Evolutionary conservation across 495 filamentous ascomycete genomes (phyloP), one percentile per base, ranked within the genome.

Genomic region (Tirmania nivea): DNA sequence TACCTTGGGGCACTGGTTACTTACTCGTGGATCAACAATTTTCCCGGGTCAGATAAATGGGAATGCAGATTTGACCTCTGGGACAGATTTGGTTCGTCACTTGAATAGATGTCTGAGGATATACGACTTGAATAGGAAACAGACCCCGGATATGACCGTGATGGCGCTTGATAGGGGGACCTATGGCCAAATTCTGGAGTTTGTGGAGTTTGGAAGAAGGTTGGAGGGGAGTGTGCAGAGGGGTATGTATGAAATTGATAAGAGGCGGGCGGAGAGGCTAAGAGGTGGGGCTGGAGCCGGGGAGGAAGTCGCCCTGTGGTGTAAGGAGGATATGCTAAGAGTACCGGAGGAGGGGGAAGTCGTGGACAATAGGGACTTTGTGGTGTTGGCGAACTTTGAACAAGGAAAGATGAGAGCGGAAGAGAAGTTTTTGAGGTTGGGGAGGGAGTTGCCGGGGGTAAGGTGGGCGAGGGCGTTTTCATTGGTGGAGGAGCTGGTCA

Each of bases 1-100:
- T 56, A 74, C 73, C 19, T 64, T 79, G 49, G 69, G 74, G 12
- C 76, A 79, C 57, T 72, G 72, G 34, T 63, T 79, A 11, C 73
- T 73, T 58, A 77, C 76, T 0, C 71, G 75, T 14, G 66, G 79
- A 42, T 73, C 74, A n/a, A 73, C 71, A 0, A 69, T 79, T 10
- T 75, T 61, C 34, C 62, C 62, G 8, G n/a, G 14, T 21, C 25
- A 3, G 25, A 31, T 31, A 31, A 31, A 31, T 31, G 25, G 25
- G 7, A 31, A 31, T 31, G 48, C n/a, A 6, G 11, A n/a, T 16
- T 5, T 6, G 20, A 51, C 39, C 34, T 54, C 61, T 17, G 49
- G 50, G 1, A 50, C 48, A 50, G 39, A 45, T 19, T 14, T 45
- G 14, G 39, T 45, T 14, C 3, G 8, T 14, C 12, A 14, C 39